These are phyloP conservation scores for Corymbia calophylla DNA, from an alignment of 441 rosid genomes.

Conservation along the genomic window DNA sequence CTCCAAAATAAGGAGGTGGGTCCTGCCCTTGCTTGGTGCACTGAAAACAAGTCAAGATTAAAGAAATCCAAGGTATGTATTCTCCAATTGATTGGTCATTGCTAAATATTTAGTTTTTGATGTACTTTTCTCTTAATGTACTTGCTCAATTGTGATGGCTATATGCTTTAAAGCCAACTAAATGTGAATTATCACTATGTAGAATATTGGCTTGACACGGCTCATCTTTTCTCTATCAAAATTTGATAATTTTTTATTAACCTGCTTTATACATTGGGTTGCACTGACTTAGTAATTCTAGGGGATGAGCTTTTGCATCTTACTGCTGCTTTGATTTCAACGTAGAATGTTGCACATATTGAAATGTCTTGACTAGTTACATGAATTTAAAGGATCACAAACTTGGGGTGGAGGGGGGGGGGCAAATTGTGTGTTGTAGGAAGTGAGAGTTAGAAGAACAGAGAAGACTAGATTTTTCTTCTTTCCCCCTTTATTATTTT, in stretches of 20 bases:
- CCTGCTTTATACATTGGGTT: not conserved
- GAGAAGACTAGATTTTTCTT: too few relatives aligned
- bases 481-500: too few relatives aligned
- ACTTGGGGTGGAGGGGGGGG: too few relatives aligned
- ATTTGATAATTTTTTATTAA: not conserved
- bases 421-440: too few relatives aligned
- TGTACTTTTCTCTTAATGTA: not conserved
- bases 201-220: not conserved
- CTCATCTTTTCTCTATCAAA: not conserved
- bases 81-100: not conserved
- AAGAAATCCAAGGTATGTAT: conserved; percentile 76
- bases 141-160: not conserved
- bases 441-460: too few relatives aligned
- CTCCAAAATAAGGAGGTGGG: conserved; percentile 78
- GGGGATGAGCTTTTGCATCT: not conserved
- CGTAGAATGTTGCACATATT: not conserved
- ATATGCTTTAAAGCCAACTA: not conserved
- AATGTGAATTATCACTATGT: not conserved
- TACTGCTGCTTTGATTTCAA: not conserved
- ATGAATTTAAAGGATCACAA: not conserved
- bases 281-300: not conserved
- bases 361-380: not conserved
- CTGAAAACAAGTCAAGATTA: conserved; percentile 79
- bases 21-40: conserved; percentile 87
- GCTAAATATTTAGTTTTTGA: not conserved